Percentiles rank a stretch among this genome's conserved stretches.
phyloP scores from a whole-genome alignment of 495 filamentous ascomycete genomes.

The Neurospora tetrasperma region DNA sequence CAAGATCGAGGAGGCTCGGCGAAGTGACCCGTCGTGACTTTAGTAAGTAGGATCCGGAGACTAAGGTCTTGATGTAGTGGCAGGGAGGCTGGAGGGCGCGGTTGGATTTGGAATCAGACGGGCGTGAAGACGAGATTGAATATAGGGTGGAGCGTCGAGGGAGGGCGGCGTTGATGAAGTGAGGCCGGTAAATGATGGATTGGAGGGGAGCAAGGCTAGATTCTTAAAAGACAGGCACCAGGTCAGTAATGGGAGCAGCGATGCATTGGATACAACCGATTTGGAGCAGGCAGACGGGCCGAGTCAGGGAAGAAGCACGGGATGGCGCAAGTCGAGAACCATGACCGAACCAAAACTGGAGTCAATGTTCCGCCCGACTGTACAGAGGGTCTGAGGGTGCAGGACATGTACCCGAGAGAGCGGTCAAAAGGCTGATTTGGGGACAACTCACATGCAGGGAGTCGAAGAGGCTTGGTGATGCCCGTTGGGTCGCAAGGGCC shows the following conservation, averaged over 20 bases:
- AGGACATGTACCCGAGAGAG: constrained; percentile 8
- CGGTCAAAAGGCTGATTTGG: constrained; percentile 8
- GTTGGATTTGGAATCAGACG: neutral
- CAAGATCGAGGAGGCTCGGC: neutral
- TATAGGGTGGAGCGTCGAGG: neutral
- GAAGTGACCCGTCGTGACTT: neutral
- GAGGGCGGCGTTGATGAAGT: neutral
- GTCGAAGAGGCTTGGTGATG: neutral
- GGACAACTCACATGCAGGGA: constrained; percentile 6
- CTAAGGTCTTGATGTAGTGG: neutral
- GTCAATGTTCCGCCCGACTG: neutral
- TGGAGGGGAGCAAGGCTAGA: neutral
- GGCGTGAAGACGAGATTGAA: neutral
- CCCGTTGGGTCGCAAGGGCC: neutral
- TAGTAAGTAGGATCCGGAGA: neutral
- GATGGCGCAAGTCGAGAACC: neutral
- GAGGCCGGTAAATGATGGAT: neutral
- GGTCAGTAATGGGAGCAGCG: neutral
- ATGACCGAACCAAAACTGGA: neutral
- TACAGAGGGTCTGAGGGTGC: constrained; percentile 1
- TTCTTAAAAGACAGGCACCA: neutral
- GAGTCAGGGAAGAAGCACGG: neutral
- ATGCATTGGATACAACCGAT: neutral
- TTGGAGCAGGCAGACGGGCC: neutral
- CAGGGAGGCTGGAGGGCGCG: neutral